Evolutionary conservation across 805 yeast genomes (phyloP).

Genomic region (Cyberlindnera saturnus): DNA sequence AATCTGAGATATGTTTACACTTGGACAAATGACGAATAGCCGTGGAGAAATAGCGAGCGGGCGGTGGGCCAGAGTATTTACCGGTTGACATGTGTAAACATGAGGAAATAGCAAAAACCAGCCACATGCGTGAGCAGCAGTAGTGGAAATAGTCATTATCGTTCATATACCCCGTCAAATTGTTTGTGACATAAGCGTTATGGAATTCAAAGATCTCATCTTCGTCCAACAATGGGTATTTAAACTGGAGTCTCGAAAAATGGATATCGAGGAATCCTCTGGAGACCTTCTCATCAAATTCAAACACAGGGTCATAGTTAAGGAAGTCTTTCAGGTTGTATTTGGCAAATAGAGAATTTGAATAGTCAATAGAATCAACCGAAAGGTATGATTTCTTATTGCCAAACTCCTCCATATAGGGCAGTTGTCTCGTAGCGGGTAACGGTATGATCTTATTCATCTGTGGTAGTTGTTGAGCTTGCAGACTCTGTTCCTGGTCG

Average conservation of each 20-base stretch:
- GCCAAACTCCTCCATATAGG: constrained; percentile 5
- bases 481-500: constrained; percentile 3
- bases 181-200: constrained; percentile 37
- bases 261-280: constrained; percentile 49
- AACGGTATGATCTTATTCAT: constrained; percentile 7
- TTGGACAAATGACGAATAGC: constrained; percentile 51
- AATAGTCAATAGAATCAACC: constrained; percentile 33
- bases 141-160: constrained; percentile 42
- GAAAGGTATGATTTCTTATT: constrained; percentile 8
- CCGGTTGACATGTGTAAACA: constrained; percentile 51
- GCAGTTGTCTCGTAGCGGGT: constrained; percentile 11
- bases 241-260: constrained; percentile 49
- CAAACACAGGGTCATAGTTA: constrained; percentile 42
- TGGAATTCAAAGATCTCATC: constrained; percentile 45
- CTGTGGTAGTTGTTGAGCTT: constrained; percentile 3
- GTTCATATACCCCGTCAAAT: constrained; percentile 28
- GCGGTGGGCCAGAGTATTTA: constrained; percentile 47
- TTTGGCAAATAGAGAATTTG: constrained; percentile 37
- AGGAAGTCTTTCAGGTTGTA: constrained; percentile 43
- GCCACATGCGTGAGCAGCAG: constrained; percentile 50
- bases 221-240: constrained; percentile 51
- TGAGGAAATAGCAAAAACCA: constrained; percentile 46
- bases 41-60: constrained; percentile 51
- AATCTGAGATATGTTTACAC: constrained; percentile 33
- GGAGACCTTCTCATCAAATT: constrained; percentile 43